Conservation (phyloP, 148 eudicot genomes). For the Simmondsia chinensis region DNA sequence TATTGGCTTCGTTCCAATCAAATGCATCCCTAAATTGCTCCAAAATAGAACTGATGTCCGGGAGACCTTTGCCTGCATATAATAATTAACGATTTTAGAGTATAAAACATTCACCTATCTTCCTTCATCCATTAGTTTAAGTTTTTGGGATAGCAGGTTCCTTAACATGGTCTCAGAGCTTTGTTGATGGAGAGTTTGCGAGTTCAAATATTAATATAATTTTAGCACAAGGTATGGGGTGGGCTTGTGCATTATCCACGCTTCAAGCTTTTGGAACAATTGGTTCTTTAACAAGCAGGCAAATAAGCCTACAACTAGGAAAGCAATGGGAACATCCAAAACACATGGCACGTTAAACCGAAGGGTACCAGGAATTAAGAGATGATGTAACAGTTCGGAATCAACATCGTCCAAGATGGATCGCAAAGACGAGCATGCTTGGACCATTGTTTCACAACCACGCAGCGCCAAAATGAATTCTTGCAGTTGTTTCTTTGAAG, state of each 20-base stretch:
- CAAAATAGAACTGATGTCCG: slow-evolving; percentile 47
- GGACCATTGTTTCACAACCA: slow-evolving; percentile 72
- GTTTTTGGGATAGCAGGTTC: too few species aligned
- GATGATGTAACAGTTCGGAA: slow-evolving; percentile 53
- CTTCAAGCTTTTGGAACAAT: too few species aligned
- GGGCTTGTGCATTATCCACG: too few species aligned
- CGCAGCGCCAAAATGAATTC: slow-evolving; percentile 84
- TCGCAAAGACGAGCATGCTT: slow-evolving; percentile 69
- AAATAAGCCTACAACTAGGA: slow-evolving; percentile 7
- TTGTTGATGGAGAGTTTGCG: too few species aligned
- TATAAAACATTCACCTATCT: too few species aligned
- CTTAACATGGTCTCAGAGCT: too few species aligned
- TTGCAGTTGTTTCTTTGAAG: slow-evolving; percentile 81
- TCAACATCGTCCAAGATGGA: slow-evolving; percentile 48
- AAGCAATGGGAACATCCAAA: neutral
- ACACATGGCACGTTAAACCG: neutral
- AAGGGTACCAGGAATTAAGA: slow-evolving; percentile 67
- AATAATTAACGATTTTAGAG: slow-evolving; percentile 8
- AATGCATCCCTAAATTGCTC: slow-evolving; percentile 78
- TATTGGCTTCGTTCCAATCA: slow-evolving; percentile 90
- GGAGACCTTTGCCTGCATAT: slow-evolving; percentile 69
- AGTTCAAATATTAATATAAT: too few species aligned
- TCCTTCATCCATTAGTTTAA: too few species aligned
- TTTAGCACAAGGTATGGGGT: too few species aligned
- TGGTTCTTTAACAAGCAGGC: neutral